phyloP scores from a whole-genome alignment of 2,329 filamentous ascomycete genomes.

The Pyrenophora graminea region DNA sequence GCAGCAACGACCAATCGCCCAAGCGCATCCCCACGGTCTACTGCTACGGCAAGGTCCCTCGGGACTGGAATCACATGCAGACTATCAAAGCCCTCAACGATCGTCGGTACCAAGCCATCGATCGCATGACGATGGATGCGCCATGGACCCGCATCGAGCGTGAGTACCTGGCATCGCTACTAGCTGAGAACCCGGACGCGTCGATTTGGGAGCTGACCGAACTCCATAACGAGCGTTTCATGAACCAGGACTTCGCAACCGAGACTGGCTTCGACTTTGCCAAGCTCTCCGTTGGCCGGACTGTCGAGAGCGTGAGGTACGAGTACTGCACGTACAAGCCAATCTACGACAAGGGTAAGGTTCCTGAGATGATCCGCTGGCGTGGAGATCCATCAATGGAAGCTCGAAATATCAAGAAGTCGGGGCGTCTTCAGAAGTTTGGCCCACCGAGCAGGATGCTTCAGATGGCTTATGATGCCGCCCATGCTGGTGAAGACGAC shows the following conservation, averaged over 20 bases:
- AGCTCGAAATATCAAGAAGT: too few relatives aligned
- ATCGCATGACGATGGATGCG: constrained; percentile 22
- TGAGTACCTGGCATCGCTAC: constrained; percentile 21
- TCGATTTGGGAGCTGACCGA: constrained; percentile 35
- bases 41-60: constrained; percentile 21
- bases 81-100: constrained; percentile 35
- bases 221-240: constrained; percentile 30
- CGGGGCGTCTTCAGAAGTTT: too few relatives aligned
- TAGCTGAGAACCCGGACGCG: constrained; percentile 17
- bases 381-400: constrained; percentile 9
- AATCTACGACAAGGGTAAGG: constrained; percentile 24
- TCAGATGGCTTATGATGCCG: too few relatives aligned
- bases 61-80: constrained; percentile 30
- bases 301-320: constrained; percentile 32
- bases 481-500: too few relatives aligned
- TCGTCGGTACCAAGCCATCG: constrained; percentile 30
- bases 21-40: constrained; percentile 21
- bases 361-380: constrained; percentile 10
- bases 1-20: constrained; percentile 17
- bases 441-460: too few relatives aligned
- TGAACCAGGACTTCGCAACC: constrained; percentile 13
- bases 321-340: constrained; percentile 33
- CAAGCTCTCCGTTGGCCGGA: constrained; percentile 22
- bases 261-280: constrained; percentile 13
- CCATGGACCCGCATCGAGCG: constrained; percentile 27